Evolutionary conservation across 2,329 filamentous ascomycete genomes (phyloP).

Genomic region (Tolypocladium tropicale): DNA sequence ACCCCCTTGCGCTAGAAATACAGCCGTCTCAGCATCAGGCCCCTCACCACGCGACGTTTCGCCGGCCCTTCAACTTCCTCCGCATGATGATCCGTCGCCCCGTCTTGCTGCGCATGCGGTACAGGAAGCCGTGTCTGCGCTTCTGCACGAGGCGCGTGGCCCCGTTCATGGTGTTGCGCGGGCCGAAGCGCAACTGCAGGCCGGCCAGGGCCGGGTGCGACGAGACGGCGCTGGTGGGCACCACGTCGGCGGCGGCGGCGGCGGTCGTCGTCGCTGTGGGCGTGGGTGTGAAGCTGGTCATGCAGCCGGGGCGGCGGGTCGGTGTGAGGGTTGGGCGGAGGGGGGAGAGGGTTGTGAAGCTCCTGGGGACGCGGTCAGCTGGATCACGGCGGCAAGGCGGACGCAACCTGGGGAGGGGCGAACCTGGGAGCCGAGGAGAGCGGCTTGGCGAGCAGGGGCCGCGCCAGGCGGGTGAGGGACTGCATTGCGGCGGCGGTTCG

Average conservation of each 20-base stretch:
- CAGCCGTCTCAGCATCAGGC: not conserved
- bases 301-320: slow-evolving; percentile 19
- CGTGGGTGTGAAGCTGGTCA: slow-evolving; percentile 20
- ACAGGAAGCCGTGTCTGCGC: slow-evolving; percentile 47
- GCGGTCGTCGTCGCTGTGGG: slow-evolving; percentile 2
- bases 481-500: slow-evolving; percentile 7
- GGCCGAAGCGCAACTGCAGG: slow-evolving; percentile 46
- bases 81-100: slow-evolving; percentile 43
- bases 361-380: slow-evolving; percentile 16
- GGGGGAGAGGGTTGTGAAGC: slow-evolving; percentile 38
- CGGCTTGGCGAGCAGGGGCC: slow-evolving; percentile 15
- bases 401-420: not conserved
- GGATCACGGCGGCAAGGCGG: not conserved
- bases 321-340: slow-evolving; percentile 36
- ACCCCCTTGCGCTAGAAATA: not conserved
- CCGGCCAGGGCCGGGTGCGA: slow-evolving; percentile 41
- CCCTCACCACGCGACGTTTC: slow-evolving; percentile 24
- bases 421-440: slow-evolving; percentile 15
- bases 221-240: slow-evolving; percentile 26
- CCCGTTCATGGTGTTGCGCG: slow-evolving; percentile 46
- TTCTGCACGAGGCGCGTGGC: slow-evolving; percentile 47
- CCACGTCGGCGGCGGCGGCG: slow-evolving; percentile 6
- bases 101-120: slow-evolving; percentile 36
- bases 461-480: slow-evolving; percentile 19
- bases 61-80: slow-evolving; percentile 42